phyloP scores from a whole-genome alignment of 257 asterid genomes.

The Solanum sitiens region DNA sequence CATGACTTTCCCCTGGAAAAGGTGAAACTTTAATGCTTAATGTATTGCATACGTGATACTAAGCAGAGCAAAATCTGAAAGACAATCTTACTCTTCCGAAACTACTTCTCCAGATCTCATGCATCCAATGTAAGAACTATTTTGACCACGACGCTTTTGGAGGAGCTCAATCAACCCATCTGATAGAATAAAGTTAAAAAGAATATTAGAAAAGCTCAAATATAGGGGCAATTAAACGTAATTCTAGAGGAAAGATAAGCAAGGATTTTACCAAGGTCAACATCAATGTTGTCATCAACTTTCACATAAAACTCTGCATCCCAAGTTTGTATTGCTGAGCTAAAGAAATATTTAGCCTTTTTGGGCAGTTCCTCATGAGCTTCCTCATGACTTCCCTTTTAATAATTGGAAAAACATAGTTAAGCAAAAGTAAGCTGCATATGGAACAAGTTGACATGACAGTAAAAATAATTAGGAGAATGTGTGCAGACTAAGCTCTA shows the following conservation, averaged over 20 bases:
- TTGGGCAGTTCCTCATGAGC: conserved; percentile 81
- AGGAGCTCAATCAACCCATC: conserved; percentile 73
- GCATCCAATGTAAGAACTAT: conserved; percentile 82
- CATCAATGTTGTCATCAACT: conserved; percentile 67
- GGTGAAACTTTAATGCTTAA: not conserved
- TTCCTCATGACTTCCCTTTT: conserved; percentile 84
- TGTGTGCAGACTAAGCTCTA: not conserved
- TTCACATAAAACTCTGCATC: conserved; percentile 86
- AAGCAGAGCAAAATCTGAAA: conserved; percentile 1
- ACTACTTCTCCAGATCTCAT: conserved; percentile 92
- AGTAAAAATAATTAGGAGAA: not conserved
- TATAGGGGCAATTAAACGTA: not conserved
- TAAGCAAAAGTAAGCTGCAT: not conserved
- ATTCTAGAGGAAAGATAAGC: not conserved
- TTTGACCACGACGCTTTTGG: conserved; percentile 55
- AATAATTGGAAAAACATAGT: not conserved
- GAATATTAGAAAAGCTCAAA: not conserved
- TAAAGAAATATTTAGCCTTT: conserved; percentile 71
- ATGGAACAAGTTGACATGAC: not conserved
- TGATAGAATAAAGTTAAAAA: conserved; percentile 11
- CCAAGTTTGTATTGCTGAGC: conserved; percentile 87
- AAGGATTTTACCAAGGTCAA: conserved; percentile 50
- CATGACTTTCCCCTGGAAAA: conserved; percentile 74
- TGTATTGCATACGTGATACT: not conserved
- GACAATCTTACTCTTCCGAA: conserved; percentile 61